Percentiles rank a stretch among this genome's conserved stretches.
Conservation (phyloP, 176 grass and related monocot genomes). For the Chrysopogon serrulatus region DNA sequence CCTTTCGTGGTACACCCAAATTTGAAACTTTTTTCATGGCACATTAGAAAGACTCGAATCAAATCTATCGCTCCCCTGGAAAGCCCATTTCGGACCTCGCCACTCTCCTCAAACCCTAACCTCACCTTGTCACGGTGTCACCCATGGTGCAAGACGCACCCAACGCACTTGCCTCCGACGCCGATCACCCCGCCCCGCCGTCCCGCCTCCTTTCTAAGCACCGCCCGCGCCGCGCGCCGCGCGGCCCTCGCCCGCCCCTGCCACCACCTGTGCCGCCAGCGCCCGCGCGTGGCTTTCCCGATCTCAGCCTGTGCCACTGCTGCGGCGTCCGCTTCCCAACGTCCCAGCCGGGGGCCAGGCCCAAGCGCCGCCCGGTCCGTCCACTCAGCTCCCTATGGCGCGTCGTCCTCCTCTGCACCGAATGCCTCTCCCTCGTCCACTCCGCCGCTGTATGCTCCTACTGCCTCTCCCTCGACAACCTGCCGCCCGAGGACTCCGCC, state of each 20-base stretch:
- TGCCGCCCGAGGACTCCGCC: slow-evolving; percentile 21
- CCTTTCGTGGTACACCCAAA: too few relatives aligned
- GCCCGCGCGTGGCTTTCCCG: slow-evolving; percentile 27
- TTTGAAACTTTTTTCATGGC: too few relatives aligned
- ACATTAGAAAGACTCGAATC: too few relatives aligned
- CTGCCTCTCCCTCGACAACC: slow-evolving; percentile 55
- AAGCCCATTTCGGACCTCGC: background rate
- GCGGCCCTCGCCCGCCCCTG: background rate
- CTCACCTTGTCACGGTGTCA: background rate
- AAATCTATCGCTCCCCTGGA: background rate
- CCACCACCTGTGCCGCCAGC: background rate
- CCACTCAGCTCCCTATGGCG: slow-evolving; percentile 74
- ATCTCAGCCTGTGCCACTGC: slow-evolving; percentile 56
- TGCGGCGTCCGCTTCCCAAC: slow-evolving; percentile 49
- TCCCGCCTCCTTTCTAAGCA: slow-evolving; percentile 45
- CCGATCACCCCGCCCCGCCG: slow-evolving; percentile 10
- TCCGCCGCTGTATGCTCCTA: slow-evolving; percentile 66
- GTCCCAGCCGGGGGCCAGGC: slow-evolving; percentile 19
- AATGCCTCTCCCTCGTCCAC: slow-evolving; percentile 52
- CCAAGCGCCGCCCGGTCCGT: slow-evolving; percentile 32
- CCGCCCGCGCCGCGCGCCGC: slow-evolving; percentile 34
- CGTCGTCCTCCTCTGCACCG: slow-evolving; percentile 62
- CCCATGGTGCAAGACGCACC: slow-evolving; percentile 21
- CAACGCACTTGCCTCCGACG: background rate
- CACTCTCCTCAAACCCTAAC: slow-evolving; percentile 22